Conservation (phyloP, 2,329 filamentous ascomycete species). For the Xylaria sp. region DNA sequence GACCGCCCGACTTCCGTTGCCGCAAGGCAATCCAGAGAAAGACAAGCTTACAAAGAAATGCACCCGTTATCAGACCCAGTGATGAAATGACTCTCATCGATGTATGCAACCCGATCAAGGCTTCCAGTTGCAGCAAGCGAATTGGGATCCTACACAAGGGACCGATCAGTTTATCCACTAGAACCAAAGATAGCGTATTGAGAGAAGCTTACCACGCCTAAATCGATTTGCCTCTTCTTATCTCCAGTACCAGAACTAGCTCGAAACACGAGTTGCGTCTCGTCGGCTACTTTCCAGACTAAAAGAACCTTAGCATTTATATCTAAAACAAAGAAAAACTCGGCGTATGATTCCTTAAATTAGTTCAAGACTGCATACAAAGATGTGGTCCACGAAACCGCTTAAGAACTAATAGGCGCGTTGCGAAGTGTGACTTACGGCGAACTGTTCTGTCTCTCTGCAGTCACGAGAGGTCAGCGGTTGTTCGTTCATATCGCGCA, state of each 20-base stretch:
- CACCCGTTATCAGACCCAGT: slow-evolving; percentile 92
- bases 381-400: background rate
- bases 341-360: background rate
- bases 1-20: background rate
- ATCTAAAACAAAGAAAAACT: background rate
- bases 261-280: slow-evolving; percentile 93
- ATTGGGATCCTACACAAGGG: slow-evolving; percentile 47
- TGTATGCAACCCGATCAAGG: slow-evolving; percentile 89
- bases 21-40: background rate
- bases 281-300: slow-evolving; percentile 94
- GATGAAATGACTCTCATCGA: slow-evolving; percentile 87
- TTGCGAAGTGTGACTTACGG: slow-evolving; percentile 30
- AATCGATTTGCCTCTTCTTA: slow-evolving; percentile 51
- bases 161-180: slow-evolving; percentile 20
- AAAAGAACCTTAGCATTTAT: slow-evolving; percentile 1
- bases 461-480: background rate
- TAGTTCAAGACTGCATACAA: background rate
- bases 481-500: background rate
- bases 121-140: slow-evolving; percentile 75
- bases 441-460: slow-evolving; percentile 83
- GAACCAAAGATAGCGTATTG: background rate
- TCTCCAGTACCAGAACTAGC: slow-evolving; percentile 68
- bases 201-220: slow-evolving; percentile 18
- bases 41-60: slow-evolving; percentile 69
- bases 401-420: background rate